Base-by-base conservation (phyloP, 78 protist genomes). In the Paratrimastix pyriformis region DNA sequence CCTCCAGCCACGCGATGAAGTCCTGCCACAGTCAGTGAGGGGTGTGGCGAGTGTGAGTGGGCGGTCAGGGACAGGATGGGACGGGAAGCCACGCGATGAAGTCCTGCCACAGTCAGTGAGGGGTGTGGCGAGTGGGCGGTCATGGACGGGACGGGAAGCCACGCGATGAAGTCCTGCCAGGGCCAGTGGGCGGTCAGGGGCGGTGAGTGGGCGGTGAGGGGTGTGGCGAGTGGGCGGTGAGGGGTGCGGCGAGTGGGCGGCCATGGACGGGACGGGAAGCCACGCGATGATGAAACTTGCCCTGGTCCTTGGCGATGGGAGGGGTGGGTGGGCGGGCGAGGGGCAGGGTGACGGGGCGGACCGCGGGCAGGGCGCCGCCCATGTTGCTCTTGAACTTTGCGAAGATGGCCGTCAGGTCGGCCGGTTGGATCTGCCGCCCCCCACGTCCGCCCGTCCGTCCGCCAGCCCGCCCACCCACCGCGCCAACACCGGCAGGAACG, bases 1-100 rank as follows among this genome's bases (percentile, higher is more conserved):
- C 74, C 57, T 84, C 77, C 11, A 66, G 58, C 71, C 43, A 73
- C 24, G 75, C n/a, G 13, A 80, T 30, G 42, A 59, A 74, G 44
- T 74, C 80, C n/a, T 54, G n/a, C n/a, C n/a, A n/a, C n/a, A n/a
- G 24, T 52, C 24, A n/a, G 24, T 26, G 26, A 52, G 24, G 26
- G 26, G 24, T 52, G 26, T n/a, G 26, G 24, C 26, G 24, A 52
- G 24, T n/a, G 26, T 52, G 24, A 52, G 24, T 52, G 24, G 24
- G 24, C 26, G 24, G 24, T 52, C 37, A n/a, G 24, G 26, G 26
- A n/a, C 37, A 52, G 24, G 24, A n/a, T 52, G 26, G 26, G 26
- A 38, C n/a, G n/a, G n/a, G n/a, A n/a, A 66, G 58, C 71, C 43
- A 73, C 24, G 75, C n/a, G 13, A 80, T 30, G 42, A 59, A 74